Conservation (phyloP, 1,284 basidiomycete species). For the Ganoderma multipileum region DNA sequence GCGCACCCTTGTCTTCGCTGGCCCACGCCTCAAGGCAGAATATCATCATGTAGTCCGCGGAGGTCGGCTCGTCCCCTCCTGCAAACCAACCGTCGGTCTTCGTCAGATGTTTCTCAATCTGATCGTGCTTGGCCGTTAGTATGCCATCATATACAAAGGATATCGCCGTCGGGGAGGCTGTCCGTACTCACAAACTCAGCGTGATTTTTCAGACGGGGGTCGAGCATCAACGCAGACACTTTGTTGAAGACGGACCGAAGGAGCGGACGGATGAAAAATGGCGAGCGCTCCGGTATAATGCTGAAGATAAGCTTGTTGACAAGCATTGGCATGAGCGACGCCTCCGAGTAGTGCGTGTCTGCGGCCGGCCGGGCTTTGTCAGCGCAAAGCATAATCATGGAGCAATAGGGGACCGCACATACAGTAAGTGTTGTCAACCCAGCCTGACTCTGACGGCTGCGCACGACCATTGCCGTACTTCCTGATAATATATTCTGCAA, state of each 20-base stretch:
- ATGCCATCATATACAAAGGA: background rate
- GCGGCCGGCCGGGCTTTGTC: background rate
- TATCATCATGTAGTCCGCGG: conserved; percentile 49
- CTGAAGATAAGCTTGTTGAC: conserved; percentile 41
- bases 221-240: conserved; percentile 29
- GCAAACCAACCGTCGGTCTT: conserved; percentile 44
- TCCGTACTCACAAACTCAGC: conserved; percentile 33
- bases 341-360: conserved; percentile 50
- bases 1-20: conserved; percentile 15
- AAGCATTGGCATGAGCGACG: conserved; percentile 47
- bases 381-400: background rate
- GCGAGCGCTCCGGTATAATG: conserved; percentile 38
- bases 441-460: conserved; percentile 44
- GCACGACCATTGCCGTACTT: conserved; percentile 52
- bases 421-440: conserved; percentile 48
- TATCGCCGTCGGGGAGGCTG: background rate
- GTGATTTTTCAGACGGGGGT: conserved; percentile 37
- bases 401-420: conserved; percentile 9
- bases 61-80: conserved; percentile 46
- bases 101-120: conserved; percentile 38
- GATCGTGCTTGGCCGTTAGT: background rate
- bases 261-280: conserved; percentile 43
- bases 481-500: conserved; percentile 44
- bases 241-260: conserved; percentile 33
- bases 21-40: conserved; percentile 43